phyloP scores from a whole-genome alignment of 495 filamentous ascomycete genomes.

The Bacidia gigantensis region DNA sequence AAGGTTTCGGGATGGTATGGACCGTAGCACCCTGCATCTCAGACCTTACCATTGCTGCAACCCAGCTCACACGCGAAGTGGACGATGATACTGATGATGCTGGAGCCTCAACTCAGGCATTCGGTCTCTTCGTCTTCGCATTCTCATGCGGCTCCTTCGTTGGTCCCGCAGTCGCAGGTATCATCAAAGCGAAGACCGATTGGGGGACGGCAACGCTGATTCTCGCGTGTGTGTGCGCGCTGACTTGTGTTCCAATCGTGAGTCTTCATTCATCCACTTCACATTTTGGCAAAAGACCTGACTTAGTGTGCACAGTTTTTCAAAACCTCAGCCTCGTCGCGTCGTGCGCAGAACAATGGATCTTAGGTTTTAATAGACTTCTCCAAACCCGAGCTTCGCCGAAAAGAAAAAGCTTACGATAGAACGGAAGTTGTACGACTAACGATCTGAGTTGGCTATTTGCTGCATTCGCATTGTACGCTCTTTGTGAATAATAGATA shows the following conservation, averaged over 20 bases:
- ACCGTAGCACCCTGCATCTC: constrained; percentile 1
- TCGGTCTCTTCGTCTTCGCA: constrained; percentile 12
- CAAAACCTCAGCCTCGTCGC: too few relatives aligned
- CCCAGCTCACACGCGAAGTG: neutral
- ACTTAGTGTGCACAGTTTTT: too few relatives aligned
- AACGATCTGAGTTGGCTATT: too few relatives aligned
- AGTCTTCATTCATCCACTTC: neutral
- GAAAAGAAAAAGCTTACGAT: too few relatives aligned
- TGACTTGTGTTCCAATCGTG: constrained; percentile 5
- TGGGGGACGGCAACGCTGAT: constrained; percentile 9
- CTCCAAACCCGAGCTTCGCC: too few relatives aligned
- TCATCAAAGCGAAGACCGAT: constrained; percentile 8
- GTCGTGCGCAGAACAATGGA: too few relatives aligned
- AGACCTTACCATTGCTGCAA: constrained; percentile 5
- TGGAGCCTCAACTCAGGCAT: constrained; percentile 9
- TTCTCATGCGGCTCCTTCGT: constrained; percentile 10
- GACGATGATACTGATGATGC: neutral
- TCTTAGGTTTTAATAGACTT: too few relatives aligned
- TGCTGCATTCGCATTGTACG: too few relatives aligned
- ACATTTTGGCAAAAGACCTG: too few relatives aligned
- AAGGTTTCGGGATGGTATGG: constrained; percentile 6
- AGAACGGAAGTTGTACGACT: too few relatives aligned
- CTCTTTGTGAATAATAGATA: too few relatives aligned
- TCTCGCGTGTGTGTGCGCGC: constrained; percentile 1
- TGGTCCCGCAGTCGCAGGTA: constrained; percentile 8